Base-by-base conservation (phyloP, 345 rosid genomes). In the Eucalyptus polyanthemos region DNA sequence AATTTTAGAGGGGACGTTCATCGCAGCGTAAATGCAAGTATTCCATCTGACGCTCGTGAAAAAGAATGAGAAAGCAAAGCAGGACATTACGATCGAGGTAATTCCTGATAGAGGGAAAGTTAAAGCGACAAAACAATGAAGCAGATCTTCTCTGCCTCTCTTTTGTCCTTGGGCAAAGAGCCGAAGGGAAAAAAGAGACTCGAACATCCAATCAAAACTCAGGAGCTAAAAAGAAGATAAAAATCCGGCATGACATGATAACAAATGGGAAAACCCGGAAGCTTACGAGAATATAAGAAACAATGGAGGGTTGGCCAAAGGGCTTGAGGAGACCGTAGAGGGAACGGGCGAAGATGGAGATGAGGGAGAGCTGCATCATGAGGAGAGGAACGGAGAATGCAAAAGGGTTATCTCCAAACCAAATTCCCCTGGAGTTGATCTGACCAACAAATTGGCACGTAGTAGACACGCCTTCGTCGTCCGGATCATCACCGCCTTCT, bases 261-360 rank as follows among this genome's bases (percentile, higher is more conserved):
- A 51, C 17, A 62, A 54, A 34, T 25, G 76, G 76, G 50, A 34
- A 50, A 42, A 8, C 65, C 34, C 19, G 72, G 53, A 11, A 86
- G 37, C 89, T 85, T 89, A 92, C 94, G 50, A 92, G 89, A 50
- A 92, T 89, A 85, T 91, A 90, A 45, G 94, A 87, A 50, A 86
- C 88, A 50, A 90, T 45, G 21, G 60, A 62, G 34, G 90, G 86
- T 58, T 91, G 93, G n/a, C 91, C 83, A 49, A 91, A 60, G 69
- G 91, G 94, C 88, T 90, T 91, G 86, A 91, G 81, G 45, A 91
- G 47, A 58, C 86, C 27, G 44, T 67, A 87, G 67, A 91, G 62
- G 51, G 62, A 40, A 34, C 92, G 88, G 45, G 88, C 69, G 88
- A 88, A 31, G 42, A 90, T 50, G 88, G 88, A 91, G 40, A 92